These are phyloP conservation scores for Brassica rapa DNA, from an alignment of 345 rosid species.

Conservation along the genomic window DNA sequence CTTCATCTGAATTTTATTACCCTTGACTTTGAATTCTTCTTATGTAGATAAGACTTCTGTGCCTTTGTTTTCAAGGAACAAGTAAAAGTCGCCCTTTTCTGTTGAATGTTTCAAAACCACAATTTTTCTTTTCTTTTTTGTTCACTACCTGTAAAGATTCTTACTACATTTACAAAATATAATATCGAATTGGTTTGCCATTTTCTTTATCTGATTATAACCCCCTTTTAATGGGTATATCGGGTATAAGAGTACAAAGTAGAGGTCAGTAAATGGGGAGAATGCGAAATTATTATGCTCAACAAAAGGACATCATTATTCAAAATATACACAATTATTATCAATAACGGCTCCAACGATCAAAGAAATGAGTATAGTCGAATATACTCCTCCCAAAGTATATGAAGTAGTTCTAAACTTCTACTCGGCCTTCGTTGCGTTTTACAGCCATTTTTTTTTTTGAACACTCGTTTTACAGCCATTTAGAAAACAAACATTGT, in stretches of 20 bases:
- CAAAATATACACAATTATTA: neutral
- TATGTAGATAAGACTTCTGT: neutral
- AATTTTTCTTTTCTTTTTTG: neutral
- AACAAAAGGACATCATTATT: neutral
- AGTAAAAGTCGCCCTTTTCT: neutral
- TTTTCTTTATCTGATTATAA: neutral
- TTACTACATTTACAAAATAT: neutral
- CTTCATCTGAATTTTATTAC: neutral
- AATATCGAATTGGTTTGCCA: conserved; percentile 1
- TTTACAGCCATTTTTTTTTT: neutral
- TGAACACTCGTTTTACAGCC: neutral
- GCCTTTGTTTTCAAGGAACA: neutral
- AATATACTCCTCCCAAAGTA: neutral
- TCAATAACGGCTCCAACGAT: neutral
- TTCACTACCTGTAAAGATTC: neutral
- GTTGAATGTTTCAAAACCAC: conserved; percentile 27
- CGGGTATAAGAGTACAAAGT: neutral
- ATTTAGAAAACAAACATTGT: neutral
- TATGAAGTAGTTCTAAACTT: neutral
- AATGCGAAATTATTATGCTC: neutral
- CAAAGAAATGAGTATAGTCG: neutral
- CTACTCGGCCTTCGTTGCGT: neutral
- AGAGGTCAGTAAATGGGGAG: neutral
- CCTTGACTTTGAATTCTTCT: conserved; percentile 35
- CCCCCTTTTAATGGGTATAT: neutral